phyloP scores from a whole-genome alignment of 2,329 filamentous ascomycete genomes.

The Fusarium liriodendri region DNA sequence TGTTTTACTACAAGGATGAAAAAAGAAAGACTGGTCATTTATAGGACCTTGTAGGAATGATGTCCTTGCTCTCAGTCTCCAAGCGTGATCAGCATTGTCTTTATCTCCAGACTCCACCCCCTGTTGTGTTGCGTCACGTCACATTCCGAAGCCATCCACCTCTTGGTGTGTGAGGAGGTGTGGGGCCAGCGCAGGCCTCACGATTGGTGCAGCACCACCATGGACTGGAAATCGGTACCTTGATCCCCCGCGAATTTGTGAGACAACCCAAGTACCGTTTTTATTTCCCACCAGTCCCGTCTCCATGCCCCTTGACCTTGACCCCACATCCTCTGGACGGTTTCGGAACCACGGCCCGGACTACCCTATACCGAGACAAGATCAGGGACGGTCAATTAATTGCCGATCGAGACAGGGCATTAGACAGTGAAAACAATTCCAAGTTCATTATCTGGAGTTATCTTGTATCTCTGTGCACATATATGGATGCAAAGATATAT shows the following conservation, averaged over 20 bases:
- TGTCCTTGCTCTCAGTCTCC: not conserved
- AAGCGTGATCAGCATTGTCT: not conserved
- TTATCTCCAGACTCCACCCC: slow-evolving; percentile 26
- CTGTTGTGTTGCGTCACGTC: slow-evolving; percentile 21
- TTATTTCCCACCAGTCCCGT: not conserved
- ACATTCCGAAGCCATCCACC: slow-evolving; percentile 25
- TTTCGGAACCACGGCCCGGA: slow-evolving; percentile 7
- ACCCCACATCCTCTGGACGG: slow-evolving; percentile 4
- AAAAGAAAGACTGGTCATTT: not conserved
- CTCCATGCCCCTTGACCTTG: not conserved
- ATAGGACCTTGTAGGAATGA: not conserved
- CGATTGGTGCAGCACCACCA: not conserved
- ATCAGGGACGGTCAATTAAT: not conserved
- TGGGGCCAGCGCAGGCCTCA: not conserved
- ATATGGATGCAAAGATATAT: not conserved
- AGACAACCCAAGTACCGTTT: not conserved
- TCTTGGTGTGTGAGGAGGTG: not conserved
- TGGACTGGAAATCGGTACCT: not conserved
- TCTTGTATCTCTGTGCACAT: not conserved
- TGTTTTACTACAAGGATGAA: not conserved
- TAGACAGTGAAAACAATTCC: not conserved
- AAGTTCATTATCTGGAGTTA: not conserved
- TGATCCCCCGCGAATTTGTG: not conserved
- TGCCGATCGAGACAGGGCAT: not conserved
- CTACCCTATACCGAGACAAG: slow-evolving; percentile 22